phyloP scores from a whole-genome alignment of 176 grass and related monocot species.

The Canna indica region DNA sequence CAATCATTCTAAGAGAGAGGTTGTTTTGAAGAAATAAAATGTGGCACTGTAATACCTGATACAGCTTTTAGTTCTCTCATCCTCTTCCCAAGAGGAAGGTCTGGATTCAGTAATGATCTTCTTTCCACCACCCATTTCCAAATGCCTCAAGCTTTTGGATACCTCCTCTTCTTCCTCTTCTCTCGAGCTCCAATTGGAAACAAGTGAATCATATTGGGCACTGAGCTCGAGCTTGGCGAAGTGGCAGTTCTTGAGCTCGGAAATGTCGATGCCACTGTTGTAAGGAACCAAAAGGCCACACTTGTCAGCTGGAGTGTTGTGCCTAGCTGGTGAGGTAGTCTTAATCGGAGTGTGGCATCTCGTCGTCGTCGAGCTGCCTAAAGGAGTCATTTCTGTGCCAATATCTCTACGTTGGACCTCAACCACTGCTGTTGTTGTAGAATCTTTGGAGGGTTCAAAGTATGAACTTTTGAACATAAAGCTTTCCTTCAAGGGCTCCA shows the following conservation, averaged over 20 bases:
- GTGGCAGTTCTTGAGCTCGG: conserved; percentile 55
- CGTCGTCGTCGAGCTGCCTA: conserved; percentile 47
- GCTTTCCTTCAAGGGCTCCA: conserved; percentile 55
- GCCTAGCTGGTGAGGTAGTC: conserved; percentile 55
- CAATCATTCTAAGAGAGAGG: neutral
- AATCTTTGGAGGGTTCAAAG: conserved; percentile 24
- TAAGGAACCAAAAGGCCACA: conserved; percentile 71
- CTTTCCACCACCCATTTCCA: conserved; percentile 44
- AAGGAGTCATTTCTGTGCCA: conserved; percentile 63
- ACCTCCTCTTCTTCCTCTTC: conserved; percentile 95
- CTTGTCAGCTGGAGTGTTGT: conserved; percentile 72
- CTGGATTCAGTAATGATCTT: conserved; percentile 41
- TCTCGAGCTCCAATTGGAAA: conserved; percentile 74
- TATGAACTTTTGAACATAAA: conserved; percentile 67
- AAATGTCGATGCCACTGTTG: conserved; percentile 36
- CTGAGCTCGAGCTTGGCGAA: conserved; percentile 74
- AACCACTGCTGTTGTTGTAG: neutral
- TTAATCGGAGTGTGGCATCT: conserved; percentile 62
- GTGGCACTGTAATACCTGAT: conserved; percentile 33
- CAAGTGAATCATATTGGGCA: conserved; percentile 60
- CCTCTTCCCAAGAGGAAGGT: conserved; percentile 64
- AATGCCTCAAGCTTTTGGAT: conserved; percentile 84
- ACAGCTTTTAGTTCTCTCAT: conserved; percentile 81
- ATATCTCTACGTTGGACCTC: conserved; percentile 35
- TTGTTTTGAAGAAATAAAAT: neutral